Conservation (phyloP, 192 early-diverging fungal species). For the Coemansia sp. region DNA sequence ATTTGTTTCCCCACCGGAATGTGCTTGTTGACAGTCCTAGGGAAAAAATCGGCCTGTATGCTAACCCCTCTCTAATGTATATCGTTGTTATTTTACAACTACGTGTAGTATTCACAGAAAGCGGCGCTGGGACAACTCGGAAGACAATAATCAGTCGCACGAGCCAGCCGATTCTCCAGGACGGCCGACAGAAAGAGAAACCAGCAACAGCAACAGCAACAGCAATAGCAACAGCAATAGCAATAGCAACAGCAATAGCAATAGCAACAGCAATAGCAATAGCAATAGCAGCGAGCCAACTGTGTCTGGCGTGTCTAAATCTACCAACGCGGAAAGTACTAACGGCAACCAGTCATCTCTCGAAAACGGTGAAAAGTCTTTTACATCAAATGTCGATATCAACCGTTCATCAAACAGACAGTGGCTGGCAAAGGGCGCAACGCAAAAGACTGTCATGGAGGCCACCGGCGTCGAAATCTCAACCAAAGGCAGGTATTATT, state of each 20-base stretch:
- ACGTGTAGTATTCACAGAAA: conserved; percentile 9
- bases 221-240: no score
- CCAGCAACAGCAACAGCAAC: background rate
- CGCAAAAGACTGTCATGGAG: conserved; percentile 73
- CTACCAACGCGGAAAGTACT: background rate
- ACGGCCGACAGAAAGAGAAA: background rate
- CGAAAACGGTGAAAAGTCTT: conserved; percentile 15
- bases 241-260: no score
- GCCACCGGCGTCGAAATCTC: conserved; percentile 74
- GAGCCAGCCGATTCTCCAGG: background rate
- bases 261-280: no score
- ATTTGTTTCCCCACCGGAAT: background rate
- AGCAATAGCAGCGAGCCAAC: background rate
- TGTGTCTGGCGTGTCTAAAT: background rate
- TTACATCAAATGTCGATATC: conserved; percentile 71
- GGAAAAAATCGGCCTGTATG: background rate
- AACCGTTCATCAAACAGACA: conserved; percentile 84
- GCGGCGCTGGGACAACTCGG: conserved; percentile 25
- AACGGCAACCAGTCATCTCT: background rate
- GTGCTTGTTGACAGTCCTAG: background rate
- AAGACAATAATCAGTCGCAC: background rate
- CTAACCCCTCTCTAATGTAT: background rate
- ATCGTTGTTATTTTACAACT: background rate
- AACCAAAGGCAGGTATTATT: conserved; percentile 84
- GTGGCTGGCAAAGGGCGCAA: conserved; percentile 73